Evolutionary conservation across 306 rosid genomes (phyloP), one percentile per base, ranked within the genome.

Genomic region (Psophocarpus tetragonolobus): DNA sequence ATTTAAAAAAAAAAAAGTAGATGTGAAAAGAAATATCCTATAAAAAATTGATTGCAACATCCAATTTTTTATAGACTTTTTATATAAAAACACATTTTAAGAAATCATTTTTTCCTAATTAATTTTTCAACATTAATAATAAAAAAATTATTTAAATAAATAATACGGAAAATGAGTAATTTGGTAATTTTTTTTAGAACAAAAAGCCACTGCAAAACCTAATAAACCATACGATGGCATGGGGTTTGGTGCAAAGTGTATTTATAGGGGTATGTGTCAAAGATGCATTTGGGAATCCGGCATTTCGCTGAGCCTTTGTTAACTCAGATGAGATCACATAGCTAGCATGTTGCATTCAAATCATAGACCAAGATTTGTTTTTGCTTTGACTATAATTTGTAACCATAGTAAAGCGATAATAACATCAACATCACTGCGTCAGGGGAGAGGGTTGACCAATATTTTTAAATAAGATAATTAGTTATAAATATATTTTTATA

Each of bases 391-490:
- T 29, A 42, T 56, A 39, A 14, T 11, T n/a, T n/a, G 21, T n/a
- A 50, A 5, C 38, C 47, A 17, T 61, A 14, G 6, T 75, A 32
- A 17, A 45, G 8, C n/a, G 20, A 61, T 32, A 13, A 61, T 30
- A 60, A 61, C n/a, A 32, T 57, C 78, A 38, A 53, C 26, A 74
- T 29, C 71, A 33, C n/a, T n/a, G n/a, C n/a, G n/a, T n/a, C n/a
- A n/a, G n/a, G n/a, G n/a, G n/a, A n/a, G n/a, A n/a, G 8, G 8
- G 18, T 39, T 20, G n/a, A 27, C 29, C 29, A 18, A 8, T 12
- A 18, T 38, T 26, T 47, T 27, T 69, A n/a, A 47, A 27, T 24
- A 39, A 23, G 9, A 12, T 12, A 66, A 12, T 20, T 5, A 23
- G 71, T 12, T 36, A 20, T 6, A 38, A 65, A 56, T 10, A 24